A percentile compares a stretch with the other conserved stretches of the same genome.
phyloP scores from a whole-genome alignment of 169 alveolate species.

The Plasmodium yoelii region DNA sequence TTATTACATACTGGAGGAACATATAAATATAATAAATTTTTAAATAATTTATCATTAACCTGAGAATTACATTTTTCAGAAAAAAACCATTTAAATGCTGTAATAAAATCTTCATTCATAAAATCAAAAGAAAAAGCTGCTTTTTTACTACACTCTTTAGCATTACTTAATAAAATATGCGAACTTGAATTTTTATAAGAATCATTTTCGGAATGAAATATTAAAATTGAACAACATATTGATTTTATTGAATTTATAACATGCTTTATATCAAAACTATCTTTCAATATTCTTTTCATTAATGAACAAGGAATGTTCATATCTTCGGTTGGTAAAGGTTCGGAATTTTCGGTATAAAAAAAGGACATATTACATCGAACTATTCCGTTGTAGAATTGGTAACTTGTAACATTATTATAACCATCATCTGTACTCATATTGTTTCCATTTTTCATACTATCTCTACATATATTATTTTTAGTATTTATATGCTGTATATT shows the following conservation, averaged over 20 bases:
- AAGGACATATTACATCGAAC: constrained; percentile 59
- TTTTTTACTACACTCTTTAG: constrained; percentile 31
- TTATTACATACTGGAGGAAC: constrained; percentile 18
- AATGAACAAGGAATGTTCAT: constrained; percentile 24
- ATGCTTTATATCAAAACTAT: constrained; percentile 62
- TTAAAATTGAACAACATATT: constrained; percentile 47
- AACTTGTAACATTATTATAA: background rate
- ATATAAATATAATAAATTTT: constrained; percentile 49
- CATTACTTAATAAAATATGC: constrained; percentile 39
- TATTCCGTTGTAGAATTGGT: constrained; percentile 20
- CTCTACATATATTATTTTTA: background rate
- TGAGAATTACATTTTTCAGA: constrained; percentile 29
- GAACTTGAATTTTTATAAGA: constrained; percentile 55
- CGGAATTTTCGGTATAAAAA: constrained; percentile 24
- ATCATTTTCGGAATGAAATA: constrained; percentile 58
- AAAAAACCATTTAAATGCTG: constrained; percentile 61
- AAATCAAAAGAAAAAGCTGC: constrained; percentile 71
- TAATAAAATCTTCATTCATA: constrained; percentile 69
- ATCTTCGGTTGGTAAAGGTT: constrained; percentile 12
- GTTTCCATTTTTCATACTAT: background rate
- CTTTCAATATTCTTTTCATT: constrained; percentile 68
- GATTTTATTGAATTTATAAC: constrained; percentile 47
- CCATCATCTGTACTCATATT: background rate
- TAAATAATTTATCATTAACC: constrained; percentile 39
- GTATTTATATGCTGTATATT: too few species aligned